Percentiles rank a stretch among this genome's conserved stretches.
Evolutionary conservation across 257 asterid genomes (phyloP).

Genomic region (Fraxinus excelsior): DNA sequence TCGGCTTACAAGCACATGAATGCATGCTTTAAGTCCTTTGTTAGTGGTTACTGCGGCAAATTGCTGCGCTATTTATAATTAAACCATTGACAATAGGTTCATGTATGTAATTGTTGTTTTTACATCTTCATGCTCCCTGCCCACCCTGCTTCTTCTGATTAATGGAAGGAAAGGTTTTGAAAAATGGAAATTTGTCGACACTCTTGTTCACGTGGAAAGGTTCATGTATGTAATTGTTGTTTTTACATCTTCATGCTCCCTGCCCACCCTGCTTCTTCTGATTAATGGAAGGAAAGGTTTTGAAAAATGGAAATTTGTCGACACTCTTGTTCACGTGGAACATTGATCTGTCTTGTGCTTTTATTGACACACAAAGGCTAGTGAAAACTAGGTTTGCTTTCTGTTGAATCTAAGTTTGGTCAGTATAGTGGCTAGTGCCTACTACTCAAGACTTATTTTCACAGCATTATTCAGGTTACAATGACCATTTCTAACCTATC

Average conservation of each 20-base stretch:
- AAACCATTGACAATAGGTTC: background rate
- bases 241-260: background rate
- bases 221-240: background rate
- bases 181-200: background rate
- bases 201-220: no score
- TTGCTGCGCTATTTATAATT: background rate
- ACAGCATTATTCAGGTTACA: background rate
- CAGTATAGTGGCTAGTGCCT: background rate
- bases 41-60: background rate
- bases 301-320: background rate
- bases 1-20: conserved; percentile 3
- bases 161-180: no score
- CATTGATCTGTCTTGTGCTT: background rate
- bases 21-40: conserved; percentile 5
- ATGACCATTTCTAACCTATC: background rate
- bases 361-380: background rate
- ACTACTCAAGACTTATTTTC: background rate
- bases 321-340: background rate
- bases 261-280: background rate
- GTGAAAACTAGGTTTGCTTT: background rate
- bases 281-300: background rate
- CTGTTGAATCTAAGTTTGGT: background rate
- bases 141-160: conserved; percentile 5
- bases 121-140: background rate
- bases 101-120: background rate